Percentiles rank a stretch among this genome's conserved stretches.
phyloP scores from a whole-genome alignment of 192 early-diverging fungal genomes.

The Rhizophagus sp. region DNA sequence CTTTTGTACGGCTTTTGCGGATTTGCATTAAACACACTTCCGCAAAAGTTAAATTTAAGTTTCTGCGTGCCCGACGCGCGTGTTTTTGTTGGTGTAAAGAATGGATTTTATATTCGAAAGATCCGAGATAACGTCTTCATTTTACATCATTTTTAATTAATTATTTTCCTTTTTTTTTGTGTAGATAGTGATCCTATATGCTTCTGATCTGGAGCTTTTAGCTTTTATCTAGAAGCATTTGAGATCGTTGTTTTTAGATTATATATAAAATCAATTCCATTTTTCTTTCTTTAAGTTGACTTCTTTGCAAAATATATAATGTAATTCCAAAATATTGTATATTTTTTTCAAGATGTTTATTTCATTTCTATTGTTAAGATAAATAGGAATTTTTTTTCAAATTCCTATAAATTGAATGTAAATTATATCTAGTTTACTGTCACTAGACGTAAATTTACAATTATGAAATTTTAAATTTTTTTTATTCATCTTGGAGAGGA shows the following conservation, averaged over 20 bases:
- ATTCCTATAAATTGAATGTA: slow-evolving; percentile 1
- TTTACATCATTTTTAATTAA: neutral
- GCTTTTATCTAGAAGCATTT: neutral
- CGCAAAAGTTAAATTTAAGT: neutral
- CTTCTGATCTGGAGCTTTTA: neutral
- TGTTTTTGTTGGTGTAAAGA: neutral
- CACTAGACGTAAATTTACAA: neutral
- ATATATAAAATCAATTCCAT: neutral
- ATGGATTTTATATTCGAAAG: neutral
- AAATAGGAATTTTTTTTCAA: neutral
- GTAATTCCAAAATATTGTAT: neutral
- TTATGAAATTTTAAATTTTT: neutral
- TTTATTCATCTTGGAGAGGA: neutral
- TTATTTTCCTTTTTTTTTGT: neutral
- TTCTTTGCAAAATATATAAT: neutral
- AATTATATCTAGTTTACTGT: neutral
- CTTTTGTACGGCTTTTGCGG: neutral
- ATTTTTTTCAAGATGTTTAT: neutral
- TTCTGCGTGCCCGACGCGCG: neutral
- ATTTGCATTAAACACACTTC: neutral
- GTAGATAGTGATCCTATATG: neutral
- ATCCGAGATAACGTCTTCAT: neutral
- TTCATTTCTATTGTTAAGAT: neutral
- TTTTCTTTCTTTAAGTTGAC: neutral
- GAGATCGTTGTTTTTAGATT: neutral